Conservation (phyloP, 768 basidiomycete genomes). For the Suillus fuscotomentosus region DNA sequence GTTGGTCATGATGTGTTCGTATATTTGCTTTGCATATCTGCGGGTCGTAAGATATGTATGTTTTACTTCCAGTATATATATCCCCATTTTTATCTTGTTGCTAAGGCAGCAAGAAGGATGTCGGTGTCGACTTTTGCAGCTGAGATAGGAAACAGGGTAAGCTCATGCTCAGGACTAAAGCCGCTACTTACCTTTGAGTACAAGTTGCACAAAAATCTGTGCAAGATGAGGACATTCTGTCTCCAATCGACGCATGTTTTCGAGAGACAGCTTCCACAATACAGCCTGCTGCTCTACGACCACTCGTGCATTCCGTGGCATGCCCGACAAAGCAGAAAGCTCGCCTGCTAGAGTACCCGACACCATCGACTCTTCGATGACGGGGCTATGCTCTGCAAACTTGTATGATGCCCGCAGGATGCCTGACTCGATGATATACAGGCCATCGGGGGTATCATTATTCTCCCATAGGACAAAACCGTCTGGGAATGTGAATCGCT, state of each 20-base stretch:
- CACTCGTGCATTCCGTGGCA: constrained; percentile 83
- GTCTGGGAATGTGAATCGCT: constrained; percentile 52
- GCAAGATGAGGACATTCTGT: constrained; percentile 65
- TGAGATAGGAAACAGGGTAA: constrained; percentile 18
- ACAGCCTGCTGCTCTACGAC: constrained; percentile 75
- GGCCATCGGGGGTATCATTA: constrained; percentile 72
- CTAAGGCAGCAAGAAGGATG: constrained; percentile 56
- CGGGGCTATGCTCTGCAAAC: constrained; percentile 65
- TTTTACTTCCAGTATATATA: background rate
- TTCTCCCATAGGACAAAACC: constrained; percentile 73
- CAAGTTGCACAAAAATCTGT: constrained; percentile 60
- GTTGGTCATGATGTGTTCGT: background rate
- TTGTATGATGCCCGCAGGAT: constrained; percentile 80
- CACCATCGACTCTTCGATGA: constrained; percentile 89
- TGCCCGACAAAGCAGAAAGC: constrained; percentile 76
- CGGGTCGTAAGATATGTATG: background rate
- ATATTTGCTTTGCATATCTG: constrained; percentile 2
- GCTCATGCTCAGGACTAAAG: background rate
- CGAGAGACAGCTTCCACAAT: constrained; percentile 75
- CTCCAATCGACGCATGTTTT: constrained; percentile 61
- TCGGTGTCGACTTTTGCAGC: constrained; percentile 69
- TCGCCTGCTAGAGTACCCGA: constrained; percentile 92
- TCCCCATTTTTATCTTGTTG: constrained; percentile 37
- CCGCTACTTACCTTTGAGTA: constrained; percentile 63
- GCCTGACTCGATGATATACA: constrained; percentile 89